These are phyloP conservation scores for Saturnispora gosingensis DNA, from an alignment of 805 yeast species.

Conservation along the genomic window DNA sequence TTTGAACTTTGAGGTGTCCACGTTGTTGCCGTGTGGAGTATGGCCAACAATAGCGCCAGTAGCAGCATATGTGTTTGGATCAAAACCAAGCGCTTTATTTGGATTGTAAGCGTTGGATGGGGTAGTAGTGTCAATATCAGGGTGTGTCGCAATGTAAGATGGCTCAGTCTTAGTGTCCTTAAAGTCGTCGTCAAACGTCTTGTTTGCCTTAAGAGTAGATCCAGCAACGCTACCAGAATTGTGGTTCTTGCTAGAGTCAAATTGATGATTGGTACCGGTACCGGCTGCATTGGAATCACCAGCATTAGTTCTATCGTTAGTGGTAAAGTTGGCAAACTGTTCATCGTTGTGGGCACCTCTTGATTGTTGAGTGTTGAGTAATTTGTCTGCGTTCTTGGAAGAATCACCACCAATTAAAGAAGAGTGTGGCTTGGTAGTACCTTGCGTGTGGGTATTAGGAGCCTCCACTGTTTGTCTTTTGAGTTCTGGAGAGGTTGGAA, in stretches of 20 bases:
- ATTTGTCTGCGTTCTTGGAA: neutral
- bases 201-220: neutral
- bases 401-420: neutral
- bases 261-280: neutral
- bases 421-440: neutral
- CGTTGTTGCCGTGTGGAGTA: neutral
- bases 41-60: neutral
- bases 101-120: neutral
- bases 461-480: neutral
- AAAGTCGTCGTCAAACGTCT: neutral
- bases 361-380: neutral
- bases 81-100: neutral
- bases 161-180: neutral
- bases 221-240: neutral
- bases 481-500: slow-evolving; percentile 2
- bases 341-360: neutral
- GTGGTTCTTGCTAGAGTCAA: neutral
- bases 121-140: neutral
- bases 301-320: neutral
- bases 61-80: neutral
- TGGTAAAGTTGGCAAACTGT: neutral
- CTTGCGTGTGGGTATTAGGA: neutral
- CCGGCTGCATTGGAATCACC: neutral
- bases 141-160: neutral
- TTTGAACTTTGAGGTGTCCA: neutral